Evolutionary conservation across 176 grass and related monocot species (phyloP).

Genomic region (Triticum monococcum): DNA sequence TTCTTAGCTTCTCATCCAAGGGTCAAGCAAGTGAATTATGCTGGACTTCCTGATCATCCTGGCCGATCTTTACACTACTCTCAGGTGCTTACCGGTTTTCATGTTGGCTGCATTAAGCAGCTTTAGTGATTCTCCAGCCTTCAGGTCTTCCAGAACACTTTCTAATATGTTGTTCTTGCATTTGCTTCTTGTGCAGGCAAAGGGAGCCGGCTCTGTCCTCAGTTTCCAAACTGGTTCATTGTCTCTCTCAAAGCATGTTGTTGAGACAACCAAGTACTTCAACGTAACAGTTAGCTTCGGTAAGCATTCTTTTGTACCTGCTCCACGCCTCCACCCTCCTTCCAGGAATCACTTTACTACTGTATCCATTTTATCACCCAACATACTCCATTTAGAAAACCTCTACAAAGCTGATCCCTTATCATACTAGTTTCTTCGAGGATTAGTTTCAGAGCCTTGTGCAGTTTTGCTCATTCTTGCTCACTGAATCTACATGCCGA

Average conservation of each 20-base stretch:
- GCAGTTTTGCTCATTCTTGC: background rate
- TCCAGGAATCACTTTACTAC: background rate
- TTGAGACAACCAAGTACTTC: slow-evolving; percentile 82
- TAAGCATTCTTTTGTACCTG: slow-evolving; percentile 31
- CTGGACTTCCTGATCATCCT: slow-evolving; percentile 79
- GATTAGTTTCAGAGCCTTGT: no score
- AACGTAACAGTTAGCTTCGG: slow-evolving; percentile 90
- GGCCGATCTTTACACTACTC: slow-evolving; percentile 81
- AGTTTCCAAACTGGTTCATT: slow-evolving; percentile 90
- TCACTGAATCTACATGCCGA: background rate
- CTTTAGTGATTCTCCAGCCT: background rate
- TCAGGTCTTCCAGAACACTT: background rate
- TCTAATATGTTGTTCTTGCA: background rate
- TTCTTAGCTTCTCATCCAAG: slow-evolving; percentile 85
- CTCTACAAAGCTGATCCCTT: background rate
- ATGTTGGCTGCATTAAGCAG: background rate
- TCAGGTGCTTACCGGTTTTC: slow-evolving; percentile 43
- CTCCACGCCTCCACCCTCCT: no score
- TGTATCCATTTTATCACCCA: background rate
- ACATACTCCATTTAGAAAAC: background rate
- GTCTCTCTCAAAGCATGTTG: slow-evolving; percentile 82
- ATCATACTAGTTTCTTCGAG: no score
- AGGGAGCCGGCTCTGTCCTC: slow-evolving; percentile 85
- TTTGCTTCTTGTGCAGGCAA: slow-evolving; percentile 49
- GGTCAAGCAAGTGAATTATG: slow-evolving; percentile 88